Evolutionary conservation across 1,284 basidiomycete species (phyloP), one percentile per base, ranked within the genome.

Genomic region (Leccinum glutinopallens): DNA sequence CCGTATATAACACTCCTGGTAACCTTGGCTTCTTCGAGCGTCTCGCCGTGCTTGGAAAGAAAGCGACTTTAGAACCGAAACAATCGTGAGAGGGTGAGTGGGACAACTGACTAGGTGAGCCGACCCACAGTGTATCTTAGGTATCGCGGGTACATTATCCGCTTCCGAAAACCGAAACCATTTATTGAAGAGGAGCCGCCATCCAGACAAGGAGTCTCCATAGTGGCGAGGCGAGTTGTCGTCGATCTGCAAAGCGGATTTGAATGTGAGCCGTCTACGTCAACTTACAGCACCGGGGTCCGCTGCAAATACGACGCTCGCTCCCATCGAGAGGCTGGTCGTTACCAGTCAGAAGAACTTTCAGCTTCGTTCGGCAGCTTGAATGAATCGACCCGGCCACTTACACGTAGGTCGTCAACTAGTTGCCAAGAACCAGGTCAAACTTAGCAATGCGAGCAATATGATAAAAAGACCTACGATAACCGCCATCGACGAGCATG

Each of bases 141-240:
- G 95, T 75, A 99, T 97, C 17, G 92, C 91, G 32, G 96, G 94
- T 8, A 98, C 89, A 65, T 85, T 88, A 66, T 87, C 82, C 59
- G 90, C 87, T 72, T 87, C 89, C 51, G 92, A 93, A 75, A 96
- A 96, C 0, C 94, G 95, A 75, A 96, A 96, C 87, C 88, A 97
- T 65, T 94, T 84, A 77, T 97, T 97, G 65, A 99, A 76, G 63
- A 98, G 81, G 17, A 99, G 86, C 94, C 95, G 98, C 90, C 95
- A 98, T 25, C 97, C 97, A 2, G 96, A 98, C 1, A 99, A 85
- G 0, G 93, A 91, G 72, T 99, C 97, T 5, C 97, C 96, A 76
- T 97, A 98, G 70, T 92, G 90, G 51, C 97, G 86, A 0, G 96
- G 94, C 1, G 93, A 94, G 66, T 97, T 98, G 75, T 99, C 97